Evolutionary conservation across 495 filamentous ascomycete species (phyloP), one percentile per base, ranked within the genome.

Genomic region (Penicillium argentinense): DNA sequence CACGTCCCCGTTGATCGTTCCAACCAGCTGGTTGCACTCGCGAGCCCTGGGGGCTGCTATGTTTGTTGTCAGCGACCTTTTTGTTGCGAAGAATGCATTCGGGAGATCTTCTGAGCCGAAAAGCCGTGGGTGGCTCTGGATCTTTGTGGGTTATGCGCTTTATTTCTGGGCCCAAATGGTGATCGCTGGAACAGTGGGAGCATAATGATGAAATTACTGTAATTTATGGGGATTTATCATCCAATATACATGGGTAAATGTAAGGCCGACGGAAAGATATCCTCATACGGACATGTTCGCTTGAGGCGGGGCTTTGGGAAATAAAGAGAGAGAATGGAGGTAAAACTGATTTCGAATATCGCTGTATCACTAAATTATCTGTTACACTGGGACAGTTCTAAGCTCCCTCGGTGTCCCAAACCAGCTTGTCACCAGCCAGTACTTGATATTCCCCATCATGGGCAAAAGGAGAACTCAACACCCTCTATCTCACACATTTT

Each of bases 91-190:
- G 40, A 51, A 45, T 45, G 48, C 48, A 6, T 51, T 51, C n/a
- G 48, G 48, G 14, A 45, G 13, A 33, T 34, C 41, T 12, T 32
- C 33, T 17, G 30, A 3, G 30, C 30, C 13, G n/a, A 18, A 16
- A 33, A 33, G 13, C 30, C 30, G 4, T 33, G 30, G 30, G n/a
- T 33, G 25, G n/a, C 6, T 45, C 11, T 3, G 14, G 33, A 45
- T 45, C 5, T 39, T 45, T 21, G n/a, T 32, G 19, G 48, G 48
- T 12, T 51, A 51, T 51, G 48, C 9, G 41, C 48, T 51, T 16
- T 51, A 51, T 27, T 51, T 51, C 41, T 51, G 48, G 48, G 48
- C 32, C 9, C 48, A 51, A 27, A 51, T 51, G 40, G 48, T 51
- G 24, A 51, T 51, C 9, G 48, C 48, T 18, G 41, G 19, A 39